Conservation (phyloP, 2,329 filamentous ascomycete genomes). For the Neofusicoccum sp. region DNA sequence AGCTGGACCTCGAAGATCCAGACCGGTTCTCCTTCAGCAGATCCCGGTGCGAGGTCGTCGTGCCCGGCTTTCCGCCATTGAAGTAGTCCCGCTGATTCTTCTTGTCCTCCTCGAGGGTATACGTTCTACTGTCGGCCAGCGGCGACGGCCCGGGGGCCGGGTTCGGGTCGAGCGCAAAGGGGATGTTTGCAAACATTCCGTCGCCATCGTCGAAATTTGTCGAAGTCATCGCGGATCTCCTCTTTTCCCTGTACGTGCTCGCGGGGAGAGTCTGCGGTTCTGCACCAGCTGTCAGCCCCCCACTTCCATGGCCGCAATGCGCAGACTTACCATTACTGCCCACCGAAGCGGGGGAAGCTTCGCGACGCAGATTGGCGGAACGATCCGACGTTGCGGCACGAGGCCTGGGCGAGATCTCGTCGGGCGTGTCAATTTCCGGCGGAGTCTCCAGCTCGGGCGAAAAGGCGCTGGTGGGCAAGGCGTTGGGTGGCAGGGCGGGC, state of each 20-base stretch:
- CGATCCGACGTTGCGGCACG: slow-evolving; percentile 20
- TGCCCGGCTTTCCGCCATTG: slow-evolving; percentile 30
- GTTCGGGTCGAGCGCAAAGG: slow-evolving; percentile 53
- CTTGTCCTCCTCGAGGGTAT: slow-evolving; percentile 25
- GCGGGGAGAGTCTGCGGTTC: slow-evolving; percentile 66
- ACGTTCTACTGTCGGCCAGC: slow-evolving; percentile 32
- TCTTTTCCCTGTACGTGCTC: slow-evolving; percentile 73
- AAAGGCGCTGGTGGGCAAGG: slow-evolving; percentile 59
- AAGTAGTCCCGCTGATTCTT: slow-evolving; percentile 45
- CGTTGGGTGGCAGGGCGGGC: slow-evolving; percentile 81
- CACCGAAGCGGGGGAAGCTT: slow-evolving; percentile 34
- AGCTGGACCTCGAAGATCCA: slow-evolving; percentile 44
- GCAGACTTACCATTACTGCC: slow-evolving; percentile 35
- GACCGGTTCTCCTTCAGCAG: slow-evolving; percentile 39
- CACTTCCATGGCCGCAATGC: neutral
- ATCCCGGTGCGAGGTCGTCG: slow-evolving; percentile 39
- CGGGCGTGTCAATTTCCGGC: slow-evolving; percentile 62
- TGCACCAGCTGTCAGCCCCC: slow-evolving; percentile 38
- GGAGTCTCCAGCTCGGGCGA: slow-evolving; percentile 56
- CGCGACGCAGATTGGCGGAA: slow-evolving; percentile 36
- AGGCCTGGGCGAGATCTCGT: slow-evolving; percentile 26
- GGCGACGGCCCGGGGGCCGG: slow-evolving; percentile 42
- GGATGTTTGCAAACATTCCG: slow-evolving; percentile 43
- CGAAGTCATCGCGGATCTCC: slow-evolving; percentile 65
- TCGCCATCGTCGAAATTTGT: slow-evolving; percentile 61